Evolutionary conservation across 345 rosid species (phyloP).

Genomic region (Populus nigra): DNA sequence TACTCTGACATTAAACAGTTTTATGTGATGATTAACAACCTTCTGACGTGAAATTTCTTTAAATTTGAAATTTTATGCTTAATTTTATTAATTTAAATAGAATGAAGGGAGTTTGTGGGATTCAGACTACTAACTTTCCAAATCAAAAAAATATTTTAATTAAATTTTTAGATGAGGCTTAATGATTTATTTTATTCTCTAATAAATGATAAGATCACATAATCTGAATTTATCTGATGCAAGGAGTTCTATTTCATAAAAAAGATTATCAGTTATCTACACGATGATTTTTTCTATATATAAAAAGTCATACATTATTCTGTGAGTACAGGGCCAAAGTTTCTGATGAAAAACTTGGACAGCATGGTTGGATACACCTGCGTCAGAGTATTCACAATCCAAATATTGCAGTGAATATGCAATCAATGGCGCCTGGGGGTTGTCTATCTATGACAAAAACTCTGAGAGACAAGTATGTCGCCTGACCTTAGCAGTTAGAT

Average conservation of each 20-base stretch:
- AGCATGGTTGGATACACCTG: constrained; percentile 75
- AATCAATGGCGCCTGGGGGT: constrained; percentile 63
- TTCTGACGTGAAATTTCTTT: background rate
- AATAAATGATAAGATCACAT: no score
- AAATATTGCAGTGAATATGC: constrained; percentile 75
- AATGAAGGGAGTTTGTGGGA: no score
- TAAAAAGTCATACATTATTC: background rate
- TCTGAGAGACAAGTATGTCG: constrained; percentile 54
- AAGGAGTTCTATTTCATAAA: background rate
- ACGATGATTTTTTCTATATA: no score
- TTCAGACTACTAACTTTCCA: no score
- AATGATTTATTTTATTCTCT: no score
- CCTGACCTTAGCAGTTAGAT: background rate
- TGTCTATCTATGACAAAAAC: constrained; percentile 51
- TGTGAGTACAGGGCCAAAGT: constrained; percentile 56
- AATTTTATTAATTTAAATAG: no score
- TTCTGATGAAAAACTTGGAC: constrained; percentile 48
- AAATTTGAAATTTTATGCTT: background rate
- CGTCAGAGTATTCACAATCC: constrained; percentile 97
- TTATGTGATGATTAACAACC: no score
- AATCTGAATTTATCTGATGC: background rate
- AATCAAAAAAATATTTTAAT: no score
- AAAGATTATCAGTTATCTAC: no score
- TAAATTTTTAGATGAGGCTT: no score
- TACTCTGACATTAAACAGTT: background rate